Evolutionary conservation across 2,329 filamentous ascomycete species (phyloP), one percentile per base, ranked within the genome.

Genomic region (Aspergillus piperis): DNA sequence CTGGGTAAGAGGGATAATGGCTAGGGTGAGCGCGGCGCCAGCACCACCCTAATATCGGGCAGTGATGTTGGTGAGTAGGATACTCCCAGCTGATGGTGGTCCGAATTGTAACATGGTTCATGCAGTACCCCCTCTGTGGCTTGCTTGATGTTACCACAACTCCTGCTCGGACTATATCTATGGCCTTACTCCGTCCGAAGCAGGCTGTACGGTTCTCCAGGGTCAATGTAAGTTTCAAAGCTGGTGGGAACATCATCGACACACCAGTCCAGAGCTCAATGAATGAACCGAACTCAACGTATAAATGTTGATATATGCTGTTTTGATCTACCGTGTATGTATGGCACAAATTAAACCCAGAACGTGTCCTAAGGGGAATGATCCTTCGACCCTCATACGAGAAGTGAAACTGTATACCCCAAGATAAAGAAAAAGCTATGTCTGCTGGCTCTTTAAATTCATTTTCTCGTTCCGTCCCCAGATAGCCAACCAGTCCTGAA

Each of bases 381-480:
- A 32, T 27, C 15, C 19, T 8, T 21, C 17, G 5, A 15, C 5
- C 19, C 13, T 49, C 30, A 53, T 25, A 8, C 8, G 30, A 19
- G n/a, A 39, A 39, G 32, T 15, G 15, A 19, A 38, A 13, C 23
- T 21, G 32, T 36, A 36, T 36, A 49, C 7, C 25, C 5, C 25
- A 25, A 39, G 41, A 51, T 6, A 41, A 5, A 5, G 10, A 30
- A 19, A n/a, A 17, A 11, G 42, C 39, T 50, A 57, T 8, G n/a
- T 19, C 52, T 61, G 42, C 27, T 48, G 38, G 23, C 61, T 65
- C 42, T 61, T 65, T n/a, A 63, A 19, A 30, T 68, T 64, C 60
- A 69, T 62, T 17, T 66, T 68, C 42, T 69, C 66, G 3, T 66
- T 62, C 21, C 64, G 56, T 10, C 59, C 68, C 75, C 64, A 73